A percentile compares a stretch with the other conserved stretches of the same genome.
phyloP scores from a whole-genome alignment of 768 basidiomycete genomes.

The Trichaptum fuscoviolaceum region DNA sequence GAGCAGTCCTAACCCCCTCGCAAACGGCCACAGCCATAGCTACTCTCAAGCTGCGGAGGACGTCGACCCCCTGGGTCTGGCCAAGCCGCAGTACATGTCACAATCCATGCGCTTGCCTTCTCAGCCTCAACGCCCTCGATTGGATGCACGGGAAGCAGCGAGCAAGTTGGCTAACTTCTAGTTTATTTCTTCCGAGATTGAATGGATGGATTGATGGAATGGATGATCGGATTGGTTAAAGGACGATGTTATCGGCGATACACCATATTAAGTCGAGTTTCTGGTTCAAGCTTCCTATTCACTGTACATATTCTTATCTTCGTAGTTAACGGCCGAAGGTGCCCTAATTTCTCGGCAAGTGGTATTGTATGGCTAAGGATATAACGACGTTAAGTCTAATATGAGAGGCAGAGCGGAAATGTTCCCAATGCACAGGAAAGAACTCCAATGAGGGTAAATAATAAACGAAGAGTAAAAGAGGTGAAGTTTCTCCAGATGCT shows the following conservation, averaged over 20 bases:
- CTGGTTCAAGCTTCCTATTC: not conserved
- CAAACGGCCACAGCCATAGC: not conserved
- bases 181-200: not conserved
- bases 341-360: not conserved
- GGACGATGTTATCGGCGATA: not conserved
- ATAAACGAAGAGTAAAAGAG: too few species aligned
- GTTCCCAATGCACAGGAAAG: not conserved
- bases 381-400: not conserved
- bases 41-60: conserved; percentile 5
- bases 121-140: conserved; percentile 61
- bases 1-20: conserved; percentile 17
- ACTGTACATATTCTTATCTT: conserved; percentile 52
- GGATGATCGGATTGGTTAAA: not conserved
- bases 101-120: conserved; percentile 55
- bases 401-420: not conserved
- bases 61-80: conserved; percentile 62
- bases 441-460: not conserved
- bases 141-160: conserved; percentile 84
- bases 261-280: not conserved
- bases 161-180: conserved; percentile 75
- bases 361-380: not conserved
- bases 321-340: not conserved
- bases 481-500: not conserved
- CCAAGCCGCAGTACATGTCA: conserved; percentile 60
- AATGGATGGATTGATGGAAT: not conserved